Evolutionary conservation across 805 yeast species (phyloP).

Genomic region (Vanderwaltozyma yarrowii): DNA sequence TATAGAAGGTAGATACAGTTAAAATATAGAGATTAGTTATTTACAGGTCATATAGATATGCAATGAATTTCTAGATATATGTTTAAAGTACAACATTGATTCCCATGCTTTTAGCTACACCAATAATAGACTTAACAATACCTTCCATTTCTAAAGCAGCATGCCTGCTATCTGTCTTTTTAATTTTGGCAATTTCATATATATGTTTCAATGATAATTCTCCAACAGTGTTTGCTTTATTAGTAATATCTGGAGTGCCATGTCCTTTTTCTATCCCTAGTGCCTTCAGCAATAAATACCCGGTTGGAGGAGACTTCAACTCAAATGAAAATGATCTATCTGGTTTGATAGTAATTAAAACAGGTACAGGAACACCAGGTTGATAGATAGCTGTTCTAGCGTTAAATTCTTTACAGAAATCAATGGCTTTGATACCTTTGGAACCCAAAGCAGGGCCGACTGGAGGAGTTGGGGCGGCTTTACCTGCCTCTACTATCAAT

Average conservation of each 20-base stretch:
- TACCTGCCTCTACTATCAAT: slow-evolving; percentile 91
- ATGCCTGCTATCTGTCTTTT: slow-evolving; percentile 77
- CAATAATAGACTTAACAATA: slow-evolving; percentile 71
- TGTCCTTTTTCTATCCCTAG: slow-evolving; percentile 66
- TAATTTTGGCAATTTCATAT: slow-evolving; percentile 90
- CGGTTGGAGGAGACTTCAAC: slow-evolving; percentile 84
- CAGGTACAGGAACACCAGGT: slow-evolving; percentile 88
- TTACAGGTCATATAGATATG: background rate
- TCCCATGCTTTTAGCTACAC: slow-evolving; percentile 87
- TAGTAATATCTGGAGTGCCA: slow-evolving; percentile 35
- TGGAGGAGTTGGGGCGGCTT: slow-evolving; percentile 98
- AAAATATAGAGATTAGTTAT: background rate
- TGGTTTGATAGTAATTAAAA: slow-evolving; percentile 75
- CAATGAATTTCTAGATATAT: background rate
- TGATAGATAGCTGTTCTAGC: slow-evolving; percentile 85
- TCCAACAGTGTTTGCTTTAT: slow-evolving; percentile 40
- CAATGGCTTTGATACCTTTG: slow-evolving; percentile 97
- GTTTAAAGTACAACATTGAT: slow-evolving; percentile 59
- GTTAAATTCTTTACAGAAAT: slow-evolving; percentile 95
- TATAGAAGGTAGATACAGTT: background rate
- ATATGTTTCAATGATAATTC: slow-evolving; percentile 71
- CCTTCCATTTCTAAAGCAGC: slow-evolving; percentile 57
- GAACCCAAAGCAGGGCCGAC: slow-evolving; percentile 99
- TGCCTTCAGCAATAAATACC: slow-evolving; percentile 74
- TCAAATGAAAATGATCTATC: slow-evolving; percentile 84